Evolutionary conservation across 805 yeast species (phyloP).

Genomic region (Saccharomycopsis lassenensis): DNA sequence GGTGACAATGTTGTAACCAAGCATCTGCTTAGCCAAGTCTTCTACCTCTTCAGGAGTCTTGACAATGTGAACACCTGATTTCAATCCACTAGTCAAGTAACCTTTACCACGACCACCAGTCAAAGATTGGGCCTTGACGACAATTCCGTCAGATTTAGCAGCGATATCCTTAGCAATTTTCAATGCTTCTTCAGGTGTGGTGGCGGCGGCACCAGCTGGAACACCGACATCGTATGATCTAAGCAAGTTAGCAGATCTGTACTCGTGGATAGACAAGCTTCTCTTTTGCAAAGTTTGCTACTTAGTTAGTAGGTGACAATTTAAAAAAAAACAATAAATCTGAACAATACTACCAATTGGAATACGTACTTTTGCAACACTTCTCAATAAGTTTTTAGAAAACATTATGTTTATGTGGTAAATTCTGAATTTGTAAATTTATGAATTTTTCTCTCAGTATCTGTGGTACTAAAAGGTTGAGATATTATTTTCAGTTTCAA

Average conservation of each 20-base stretch:
- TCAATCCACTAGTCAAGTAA: conserved; percentile 86
- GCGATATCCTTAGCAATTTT: conserved; percentile 63
- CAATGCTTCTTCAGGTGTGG: conserved; percentile 80
- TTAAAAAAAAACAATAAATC: too few relatives aligned
- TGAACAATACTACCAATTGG: too few relatives aligned
- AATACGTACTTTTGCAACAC: too few relatives aligned
- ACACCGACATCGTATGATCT: conserved; percentile 78
- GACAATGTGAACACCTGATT: conserved; percentile 93
- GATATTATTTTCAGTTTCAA: too few relatives aligned
- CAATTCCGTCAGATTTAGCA: conserved; percentile 62
- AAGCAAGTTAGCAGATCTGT: conserved; percentile 83
- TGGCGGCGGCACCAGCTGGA: conserved; percentile 86
- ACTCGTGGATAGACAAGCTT: conserved; percentile 87
- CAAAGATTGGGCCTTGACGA: conserved; percentile 95
- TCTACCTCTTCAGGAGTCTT: conserved; percentile 77
- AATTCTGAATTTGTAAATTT: too few relatives aligned
- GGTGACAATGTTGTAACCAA: conserved; percentile 87
- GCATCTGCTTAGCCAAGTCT: conserved; percentile 80
- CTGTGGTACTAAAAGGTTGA: too few relatives aligned
- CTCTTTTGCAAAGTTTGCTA: conserved; percentile 33
- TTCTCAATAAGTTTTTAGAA: too few relatives aligned
- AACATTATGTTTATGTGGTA: too few relatives aligned
- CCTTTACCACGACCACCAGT: conserved; percentile 99
- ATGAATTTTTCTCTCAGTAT: too few relatives aligned
- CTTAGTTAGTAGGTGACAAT: too few relatives aligned